A percentile compares a stretch with the other conserved stretches of the same genome.
Conservation (phyloP, 257 asterid species). For the Asclepias syriaca region DNA sequence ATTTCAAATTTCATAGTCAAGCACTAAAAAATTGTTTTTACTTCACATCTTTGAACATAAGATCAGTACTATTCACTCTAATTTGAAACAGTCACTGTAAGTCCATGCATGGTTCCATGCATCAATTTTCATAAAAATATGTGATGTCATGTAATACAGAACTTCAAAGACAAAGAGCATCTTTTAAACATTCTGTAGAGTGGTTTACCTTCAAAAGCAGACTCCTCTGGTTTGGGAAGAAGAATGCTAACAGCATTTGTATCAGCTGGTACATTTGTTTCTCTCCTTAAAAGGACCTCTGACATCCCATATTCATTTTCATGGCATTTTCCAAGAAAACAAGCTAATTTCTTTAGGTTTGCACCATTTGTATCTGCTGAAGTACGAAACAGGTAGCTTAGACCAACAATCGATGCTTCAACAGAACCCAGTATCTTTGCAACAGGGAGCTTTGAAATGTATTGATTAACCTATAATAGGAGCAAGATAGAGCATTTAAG, state of each 20-base stretch:
- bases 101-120: background rate
- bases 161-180: background rate
- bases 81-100: background rate
- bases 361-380: slow-evolving; percentile 63
- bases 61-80: background rate
- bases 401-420: slow-evolving; percentile 74
- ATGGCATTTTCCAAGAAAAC: slow-evolving; percentile 52
- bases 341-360: slow-evolving; percentile 68
- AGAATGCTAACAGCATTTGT: slow-evolving; percentile 76
- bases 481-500: slow-evolving; percentile 10
- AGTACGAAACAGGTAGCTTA: slow-evolving; percentile 66
- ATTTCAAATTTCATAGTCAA: background rate
- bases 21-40: background rate
- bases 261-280: slow-evolving; percentile 61
- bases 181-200: background rate
- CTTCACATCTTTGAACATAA: background rate
- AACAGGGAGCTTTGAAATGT: slow-evolving; percentile 30
- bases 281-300: slow-evolving; percentile 73
- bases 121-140: background rate
- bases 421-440: slow-evolving; percentile 56
- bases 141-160: background rate
- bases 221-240: slow-evolving; percentile 57
- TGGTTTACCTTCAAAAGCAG: slow-evolving; percentile 45
- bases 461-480: slow-evolving; percentile 36
- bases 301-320: slow-evolving; percentile 59